These are phyloP conservation scores for Emmonsiellopsis sp. DNA, from an alignment of 2,329 filamentous ascomycete genomes.

Conservation along the genomic window DNA sequence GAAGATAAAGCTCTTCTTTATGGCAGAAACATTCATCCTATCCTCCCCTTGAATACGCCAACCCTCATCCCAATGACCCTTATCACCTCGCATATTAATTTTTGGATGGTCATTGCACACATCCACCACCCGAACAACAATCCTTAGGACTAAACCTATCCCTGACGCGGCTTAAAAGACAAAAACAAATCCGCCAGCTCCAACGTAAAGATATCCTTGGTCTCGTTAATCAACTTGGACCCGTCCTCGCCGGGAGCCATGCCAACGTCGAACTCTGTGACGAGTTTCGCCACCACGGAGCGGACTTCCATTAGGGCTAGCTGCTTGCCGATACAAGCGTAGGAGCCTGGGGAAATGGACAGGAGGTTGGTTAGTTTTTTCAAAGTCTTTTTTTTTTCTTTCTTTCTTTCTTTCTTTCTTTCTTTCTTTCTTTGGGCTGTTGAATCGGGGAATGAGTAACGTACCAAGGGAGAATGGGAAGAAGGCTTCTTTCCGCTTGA, in stretches of 20 bases:
- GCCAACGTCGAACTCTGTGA: constrained; percentile 5
- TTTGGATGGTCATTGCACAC: too few species aligned
- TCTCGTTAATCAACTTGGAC: constrained; percentile 3
- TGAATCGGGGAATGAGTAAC: background rate
- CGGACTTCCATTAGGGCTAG: constrained; percentile 1
- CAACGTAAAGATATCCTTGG: constrained; percentile 7
- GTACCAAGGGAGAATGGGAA: constrained; percentile 3
- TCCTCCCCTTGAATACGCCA: too few species aligned
- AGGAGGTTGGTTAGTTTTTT: too few species aligned
- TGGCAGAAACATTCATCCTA: too few species aligned
- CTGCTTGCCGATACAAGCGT: constrained; percentile 1
- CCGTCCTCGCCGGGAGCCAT: constrained; percentile 8
- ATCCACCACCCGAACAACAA: too few species aligned
- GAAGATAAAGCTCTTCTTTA: too few species aligned
- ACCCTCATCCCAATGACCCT: too few species aligned
- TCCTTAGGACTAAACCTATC: too few species aligned
- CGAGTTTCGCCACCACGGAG: background rate
- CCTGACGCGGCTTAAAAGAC: too few species aligned
- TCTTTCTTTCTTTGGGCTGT: background rate
- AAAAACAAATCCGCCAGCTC: too few species aligned
- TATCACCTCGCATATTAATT: too few species aligned
- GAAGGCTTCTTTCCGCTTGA: constrained; percentile 11
- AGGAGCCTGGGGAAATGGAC: background rate
- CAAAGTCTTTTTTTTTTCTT: too few species aligned
- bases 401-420: background rate